Base-by-base conservation (phyloP, 345 rosid genomes). In the Citrus medica region DNA sequence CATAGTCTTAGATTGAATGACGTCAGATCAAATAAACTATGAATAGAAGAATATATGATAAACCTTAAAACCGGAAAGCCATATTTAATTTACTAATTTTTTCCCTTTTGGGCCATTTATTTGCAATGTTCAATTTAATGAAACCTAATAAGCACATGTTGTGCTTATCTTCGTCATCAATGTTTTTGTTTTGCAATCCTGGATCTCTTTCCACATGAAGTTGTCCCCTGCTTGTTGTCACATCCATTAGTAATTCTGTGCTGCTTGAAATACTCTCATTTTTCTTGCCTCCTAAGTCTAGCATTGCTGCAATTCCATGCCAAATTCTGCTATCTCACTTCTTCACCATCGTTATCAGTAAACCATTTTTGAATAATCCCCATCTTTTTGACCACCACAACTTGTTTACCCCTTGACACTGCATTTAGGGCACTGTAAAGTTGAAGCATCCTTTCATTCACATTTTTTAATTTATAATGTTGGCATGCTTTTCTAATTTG, bases 341-440 rank as follows among this genome's bases (percentile, higher is more conserved):
- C 56, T 13, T 69, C 22, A 14, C 73, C 55, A 46, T 69, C 4
- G 7, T 17, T 70, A 28, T 70, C 59, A 48, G 13, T 58, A 12
- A 38, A 37, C 55, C 14, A 10, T 48, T 75, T 35, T 35, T 5
- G 37, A 35, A 51, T 28, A 30, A 62, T 60, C 2, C 7, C 64
- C 78, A 30, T 76, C n/a, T 48, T 25, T 55, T 25, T 46, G 1
- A 7, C 53, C 4, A 14, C 51, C 65, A 56, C 46, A 10, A 67
- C 38, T 67, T 37, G 8, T 35, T 67, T 33, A 35, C 17, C 63
- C 30, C 13, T 56, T 33, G 17, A 33, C 21, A 14, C 13, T 38
- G 65, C 66, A 67, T 56, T 67, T 37, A 56, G 35, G 79, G 35
- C 58, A 35, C 4, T 76, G 24, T 37, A 76, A 76, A 67, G 21